Conservation (phyloP, 108 stramenopile species). For the Nitzschia putrida region DNA sequence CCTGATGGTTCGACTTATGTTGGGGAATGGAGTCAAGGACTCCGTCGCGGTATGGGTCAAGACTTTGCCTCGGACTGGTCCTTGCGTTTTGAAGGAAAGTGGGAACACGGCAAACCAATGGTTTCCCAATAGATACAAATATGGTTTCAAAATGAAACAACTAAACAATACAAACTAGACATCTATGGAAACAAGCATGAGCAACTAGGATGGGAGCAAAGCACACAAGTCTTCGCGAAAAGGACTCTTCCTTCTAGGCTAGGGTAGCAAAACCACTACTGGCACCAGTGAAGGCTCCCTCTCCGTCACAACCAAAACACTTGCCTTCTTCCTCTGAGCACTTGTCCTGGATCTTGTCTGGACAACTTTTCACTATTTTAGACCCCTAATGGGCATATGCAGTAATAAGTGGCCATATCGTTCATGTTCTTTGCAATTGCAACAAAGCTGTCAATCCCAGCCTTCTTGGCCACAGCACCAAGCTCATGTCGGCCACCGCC, state of each 20-base stretch:
- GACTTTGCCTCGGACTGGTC: conserved; percentile 28
- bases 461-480: not conserved
- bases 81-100: conserved; percentile 39
- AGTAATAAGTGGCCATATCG: not conserved
- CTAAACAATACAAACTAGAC: no score
- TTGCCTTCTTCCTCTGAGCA: not conserved
- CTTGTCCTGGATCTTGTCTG: not conserved
- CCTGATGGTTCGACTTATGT: conserved; percentile 36
- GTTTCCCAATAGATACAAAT: no score
- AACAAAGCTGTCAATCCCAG: not conserved
- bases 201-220: no score
- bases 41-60: conserved; percentile 40
- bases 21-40: conserved; percentile 33
- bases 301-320: not conserved
- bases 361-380: no score
- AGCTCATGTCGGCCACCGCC: not conserved
- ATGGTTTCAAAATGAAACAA: no score
- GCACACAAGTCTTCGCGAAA: no score
- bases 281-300: not conserved
- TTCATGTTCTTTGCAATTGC: not conserved
- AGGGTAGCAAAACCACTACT: not conserved
- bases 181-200: no score
- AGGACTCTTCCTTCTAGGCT: no score
- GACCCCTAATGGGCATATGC: no score
- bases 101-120: conserved; percentile 35